These are phyloP conservation scores for Collybiopsis confluens DNA, from an alignment of 768 basidiomycete genomes.

Conservation along the genomic window DNA sequence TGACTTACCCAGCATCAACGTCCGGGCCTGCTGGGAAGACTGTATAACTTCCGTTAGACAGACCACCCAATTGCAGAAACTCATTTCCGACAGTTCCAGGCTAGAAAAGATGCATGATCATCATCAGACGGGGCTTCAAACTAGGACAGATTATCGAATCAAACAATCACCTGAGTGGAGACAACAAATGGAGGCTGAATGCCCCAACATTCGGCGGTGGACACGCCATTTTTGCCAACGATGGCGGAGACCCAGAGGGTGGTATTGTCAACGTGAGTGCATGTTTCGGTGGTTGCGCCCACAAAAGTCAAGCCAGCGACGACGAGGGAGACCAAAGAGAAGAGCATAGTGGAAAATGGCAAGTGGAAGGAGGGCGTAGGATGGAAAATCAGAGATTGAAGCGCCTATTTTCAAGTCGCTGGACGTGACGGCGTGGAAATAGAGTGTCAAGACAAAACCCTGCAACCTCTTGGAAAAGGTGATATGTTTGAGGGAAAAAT, in stretches of 20 bases:
- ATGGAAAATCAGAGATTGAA: background rate
- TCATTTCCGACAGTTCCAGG: background rate
- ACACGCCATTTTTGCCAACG: background rate
- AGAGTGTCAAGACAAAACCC: too few relatives aligned
- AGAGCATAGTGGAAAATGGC: background rate
- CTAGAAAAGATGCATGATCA: too few relatives aligned
- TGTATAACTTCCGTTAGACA: background rate
- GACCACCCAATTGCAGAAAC: background rate
- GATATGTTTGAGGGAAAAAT: too few relatives aligned
- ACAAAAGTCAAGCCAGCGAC: background rate
- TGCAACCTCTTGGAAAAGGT: too few relatives aligned
- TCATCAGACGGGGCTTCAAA: too few relatives aligned
- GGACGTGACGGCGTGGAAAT: too few relatives aligned
- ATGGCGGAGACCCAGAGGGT: background rate
- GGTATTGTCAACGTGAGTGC: background rate
- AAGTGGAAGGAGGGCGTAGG: background rate
- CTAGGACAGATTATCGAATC: background rate
- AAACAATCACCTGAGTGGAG: background rate
- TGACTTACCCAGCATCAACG: background rate
- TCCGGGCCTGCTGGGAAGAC: background rate
- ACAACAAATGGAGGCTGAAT: background rate
- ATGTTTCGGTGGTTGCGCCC: background rate
- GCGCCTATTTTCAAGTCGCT: too few relatives aligned
- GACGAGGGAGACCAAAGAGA: background rate
- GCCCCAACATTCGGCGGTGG: conserved; percentile 1